phyloP scores from a whole-genome alignment of 768 basidiomycete species.

The Chalciporus chontae region DNA sequence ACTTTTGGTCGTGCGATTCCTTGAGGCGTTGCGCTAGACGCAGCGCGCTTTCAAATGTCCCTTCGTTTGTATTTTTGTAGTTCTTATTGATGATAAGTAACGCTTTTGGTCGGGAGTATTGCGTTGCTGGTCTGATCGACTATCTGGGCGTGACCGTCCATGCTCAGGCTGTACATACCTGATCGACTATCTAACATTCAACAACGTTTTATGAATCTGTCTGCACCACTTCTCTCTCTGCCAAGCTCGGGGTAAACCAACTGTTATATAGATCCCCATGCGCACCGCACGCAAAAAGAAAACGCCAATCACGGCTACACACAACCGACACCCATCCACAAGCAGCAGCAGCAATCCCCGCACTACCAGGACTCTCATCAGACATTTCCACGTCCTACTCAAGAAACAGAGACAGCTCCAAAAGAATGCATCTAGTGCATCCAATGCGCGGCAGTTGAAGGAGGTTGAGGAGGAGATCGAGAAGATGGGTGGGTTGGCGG shows the following conservation, averaged over 20 bases:
- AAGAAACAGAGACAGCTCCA: conserved; percentile 63
- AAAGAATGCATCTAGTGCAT: conserved; percentile 17
- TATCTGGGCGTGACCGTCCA: no score
- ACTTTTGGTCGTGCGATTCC: background rate
- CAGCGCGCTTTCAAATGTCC: background rate
- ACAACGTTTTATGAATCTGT: no score
- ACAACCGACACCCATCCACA: background rate
- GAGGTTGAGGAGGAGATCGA: conserved; percentile 62
- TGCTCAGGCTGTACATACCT: no score
- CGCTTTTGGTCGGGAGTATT: no score
- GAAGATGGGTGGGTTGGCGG: conserved; percentile 70
- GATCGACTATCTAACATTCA: no score
- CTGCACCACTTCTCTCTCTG: no score
- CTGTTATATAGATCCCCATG: conserved; percentile 26
- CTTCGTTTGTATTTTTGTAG: conserved; percentile 1
- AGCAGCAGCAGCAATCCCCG: conserved; percentile 46
- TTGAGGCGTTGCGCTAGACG: conserved; percentile 3
- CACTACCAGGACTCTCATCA: conserved; percentile 70
- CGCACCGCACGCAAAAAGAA: conserved; percentile 44
- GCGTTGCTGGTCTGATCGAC: no score
- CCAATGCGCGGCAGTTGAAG: conserved; percentile 34
- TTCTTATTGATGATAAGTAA: background rate
- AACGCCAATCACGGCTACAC: conserved; percentile 38
- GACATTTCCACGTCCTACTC: conserved; percentile 75
- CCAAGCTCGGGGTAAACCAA: no score